Base-by-base conservation (phyloP, 352 stramenopile species). In the Elongisporangium senticosum region DNA sequence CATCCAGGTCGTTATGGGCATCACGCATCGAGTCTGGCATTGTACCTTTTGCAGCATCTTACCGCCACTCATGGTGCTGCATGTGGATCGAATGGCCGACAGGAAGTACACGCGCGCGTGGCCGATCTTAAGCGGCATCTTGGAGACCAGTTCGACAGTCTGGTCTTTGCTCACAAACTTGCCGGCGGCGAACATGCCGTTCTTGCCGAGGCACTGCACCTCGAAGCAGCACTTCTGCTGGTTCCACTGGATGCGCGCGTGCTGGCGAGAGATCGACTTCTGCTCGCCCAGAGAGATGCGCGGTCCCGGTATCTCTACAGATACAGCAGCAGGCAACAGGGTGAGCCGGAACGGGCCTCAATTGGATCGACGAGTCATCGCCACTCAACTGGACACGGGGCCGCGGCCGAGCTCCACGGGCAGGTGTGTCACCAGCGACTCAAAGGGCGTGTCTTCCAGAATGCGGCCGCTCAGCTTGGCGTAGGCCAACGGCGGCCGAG, bases 201-300 rank as follows among this genome's bases (percentile, higher is more conserved):
- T 94, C 68, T 94, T 94, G 53, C 85, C 85, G 6, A 94, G 64
- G 64, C 83, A 89, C 48, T 77, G 62, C 43, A 94, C 50, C 65
- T 94, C 80, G 51, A 94, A 91, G 65, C 77, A 81, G 56, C 79
- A 80, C 55, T 88, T 82, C 17, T 72, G 74, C 49, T 80, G 67
- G 52, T 79, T 93, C 85, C 85, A 94, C 49, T 87, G 69, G 63
- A 94, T 90, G 39, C 79, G 76, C 57, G 81, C 85, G 56, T 94
- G 85, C 50, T 83, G 65, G 4, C 85, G 57, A 13, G 83, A 93
- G 48, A 94, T 86, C 50, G 85, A 75, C 57, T 91, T 94, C 48
- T 91, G 81, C 53, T 94, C 85, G n/a, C 85, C 85, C 20, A 94
- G 61, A 14, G 70, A 57, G 33, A 94, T 71, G 51, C 77, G 79